phyloP scores from a whole-genome alignment of 208 protist species.

The Hexamita inflata region DNA sequence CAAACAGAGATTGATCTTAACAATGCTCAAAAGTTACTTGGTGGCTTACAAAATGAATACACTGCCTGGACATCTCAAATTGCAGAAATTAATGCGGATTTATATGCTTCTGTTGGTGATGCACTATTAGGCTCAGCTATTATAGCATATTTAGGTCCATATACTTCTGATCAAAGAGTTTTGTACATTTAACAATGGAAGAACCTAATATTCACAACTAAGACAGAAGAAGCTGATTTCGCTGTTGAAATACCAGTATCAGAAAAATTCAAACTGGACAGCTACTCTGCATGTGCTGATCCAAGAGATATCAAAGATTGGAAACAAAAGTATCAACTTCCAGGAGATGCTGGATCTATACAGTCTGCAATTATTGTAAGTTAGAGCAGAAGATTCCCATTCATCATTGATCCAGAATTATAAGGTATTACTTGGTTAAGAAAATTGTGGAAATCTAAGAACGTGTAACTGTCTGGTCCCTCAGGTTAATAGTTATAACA shows the following conservation, averaged over 20 bases:
- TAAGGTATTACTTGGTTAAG: slow-evolving; percentile 52
- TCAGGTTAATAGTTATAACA: slow-evolving; percentile 42
- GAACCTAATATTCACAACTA: not conserved
- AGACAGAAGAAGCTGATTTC: no score
- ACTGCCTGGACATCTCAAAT: slow-evolving; percentile 72
- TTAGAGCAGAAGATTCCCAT: slow-evolving; percentile 36
- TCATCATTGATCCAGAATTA: slow-evolving; percentile 52
- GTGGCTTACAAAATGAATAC: slow-evolving; percentile 75
- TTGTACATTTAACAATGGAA: slow-evolving; percentile 9
- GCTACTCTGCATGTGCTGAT: slow-evolving; percentile 39
- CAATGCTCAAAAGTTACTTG: slow-evolving; percentile 68
- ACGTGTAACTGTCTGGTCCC: slow-evolving; percentile 38
- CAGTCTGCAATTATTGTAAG: slow-evolving; percentile 52
- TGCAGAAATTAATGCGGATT: not conserved
- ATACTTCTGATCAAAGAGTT: slow-evolving; percentile 71
- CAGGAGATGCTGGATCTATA: slow-evolving; percentile 41
- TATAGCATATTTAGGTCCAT: slow-evolving; percentile 85
- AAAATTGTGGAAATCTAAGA: slow-evolving; percentile 40
- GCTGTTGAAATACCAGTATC: not conserved
- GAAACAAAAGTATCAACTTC: slow-evolving; percentile 41
- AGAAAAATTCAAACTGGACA: not conserved
- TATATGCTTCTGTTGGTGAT: not conserved
- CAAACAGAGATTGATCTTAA: slow-evolving; percentile 38
- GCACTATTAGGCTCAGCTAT: slow-evolving; percentile 74
- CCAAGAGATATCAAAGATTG: slow-evolving; percentile 45